Conservation (phyloP, 2,329 filamentous ascomycete species). For the Leptodontidium sp. region DNA sequence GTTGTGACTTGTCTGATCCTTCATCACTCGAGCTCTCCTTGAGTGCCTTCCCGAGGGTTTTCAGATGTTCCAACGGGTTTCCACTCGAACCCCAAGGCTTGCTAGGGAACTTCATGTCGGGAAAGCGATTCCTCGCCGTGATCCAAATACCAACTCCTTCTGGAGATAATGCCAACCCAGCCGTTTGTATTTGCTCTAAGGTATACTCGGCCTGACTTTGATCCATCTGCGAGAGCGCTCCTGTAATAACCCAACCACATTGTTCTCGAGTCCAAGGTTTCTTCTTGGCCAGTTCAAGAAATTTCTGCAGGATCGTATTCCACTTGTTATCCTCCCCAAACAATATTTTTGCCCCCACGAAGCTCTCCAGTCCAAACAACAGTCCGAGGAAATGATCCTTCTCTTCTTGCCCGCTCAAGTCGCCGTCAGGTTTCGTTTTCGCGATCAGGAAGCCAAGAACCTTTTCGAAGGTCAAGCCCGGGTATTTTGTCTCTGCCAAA, state of each 20-base stretch:
- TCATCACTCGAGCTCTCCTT: slow-evolving; percentile 74
- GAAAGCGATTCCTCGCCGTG: slow-evolving; percentile 69
- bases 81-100: slow-evolving; percentile 74
- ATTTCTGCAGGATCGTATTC: slow-evolving; percentile 72
- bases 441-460: slow-evolving; percentile 61
- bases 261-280: slow-evolving; percentile 91
- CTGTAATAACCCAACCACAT: slow-evolving; percentile 82
- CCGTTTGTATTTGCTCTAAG: slow-evolving; percentile 67
- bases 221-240: slow-evolving; percentile 71
- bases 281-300: slow-evolving; percentile 78
- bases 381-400: slow-evolving; percentile 86
- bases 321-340: slow-evolving; percentile 68
- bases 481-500: slow-evolving; percentile 56
- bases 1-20: slow-evolving; percentile 52
- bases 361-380: slow-evolving; percentile 85
- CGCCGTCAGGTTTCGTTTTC: slow-evolving; percentile 62
- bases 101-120: slow-evolving; percentile 68
- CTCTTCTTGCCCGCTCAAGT: slow-evolving; percentile 75
- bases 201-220: slow-evolving; percentile 65
- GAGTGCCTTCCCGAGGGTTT: slow-evolving; percentile 76
- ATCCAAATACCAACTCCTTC: slow-evolving; percentile 94
- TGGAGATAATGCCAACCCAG: slow-evolving; percentile 78
- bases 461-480: slow-evolving; percentile 65
- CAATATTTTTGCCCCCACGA: slow-evolving; percentile 80
- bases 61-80: slow-evolving; percentile 77